Percentiles rank a stretch among this genome's conserved stretches.
Evolutionary conservation across 768 basidiomycete genomes (phyloP).

Genomic region (Suillus variegatus): DNA sequence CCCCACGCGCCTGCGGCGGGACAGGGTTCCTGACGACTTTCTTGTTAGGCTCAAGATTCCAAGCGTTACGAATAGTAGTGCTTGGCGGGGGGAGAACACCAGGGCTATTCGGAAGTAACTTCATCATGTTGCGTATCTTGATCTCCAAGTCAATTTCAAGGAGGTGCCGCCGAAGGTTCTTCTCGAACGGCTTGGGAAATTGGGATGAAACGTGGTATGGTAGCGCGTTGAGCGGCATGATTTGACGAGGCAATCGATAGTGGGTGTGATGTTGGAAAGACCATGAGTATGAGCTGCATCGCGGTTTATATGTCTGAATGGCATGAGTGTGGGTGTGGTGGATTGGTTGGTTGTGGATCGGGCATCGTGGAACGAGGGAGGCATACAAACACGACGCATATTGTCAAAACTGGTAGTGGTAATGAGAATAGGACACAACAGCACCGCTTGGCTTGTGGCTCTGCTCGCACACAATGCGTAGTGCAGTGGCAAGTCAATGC

Average conservation of each 20-base stretch:
- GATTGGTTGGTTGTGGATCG: constrained; percentile 24
- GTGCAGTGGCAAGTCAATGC: neutral
- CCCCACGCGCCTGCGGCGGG: constrained; percentile 7
- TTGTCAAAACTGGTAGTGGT: constrained; percentile 10
- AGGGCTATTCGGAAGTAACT: constrained; percentile 14
- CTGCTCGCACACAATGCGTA: neutral
- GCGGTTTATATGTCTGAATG: constrained; percentile 18
- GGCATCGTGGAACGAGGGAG: neutral
- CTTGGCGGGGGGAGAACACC: constrained; percentile 21
- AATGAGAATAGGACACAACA: constrained; percentile 6
- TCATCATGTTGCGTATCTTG: constrained; percentile 19
- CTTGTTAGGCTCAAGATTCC: constrained; percentile 28
- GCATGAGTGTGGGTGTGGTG: neutral
- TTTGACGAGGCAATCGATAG: neutral
- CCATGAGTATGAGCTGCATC: neutral
- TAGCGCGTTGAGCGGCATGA: constrained; percentile 10
- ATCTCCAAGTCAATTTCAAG: constrained; percentile 16
- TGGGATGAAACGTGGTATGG: constrained; percentile 1
- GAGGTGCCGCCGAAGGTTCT: constrained; percentile 11
- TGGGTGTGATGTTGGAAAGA: neutral
- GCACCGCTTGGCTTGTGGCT: too few species aligned
- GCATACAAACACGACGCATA: constrained; percentile 30
- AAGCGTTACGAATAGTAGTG: constrained; percentile 19
- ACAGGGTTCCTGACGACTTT: constrained; percentile 15
- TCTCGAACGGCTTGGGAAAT: constrained; percentile 17